Base-by-base conservation (phyloP, 805 yeast species). In the Candida caryicola region DNA sequence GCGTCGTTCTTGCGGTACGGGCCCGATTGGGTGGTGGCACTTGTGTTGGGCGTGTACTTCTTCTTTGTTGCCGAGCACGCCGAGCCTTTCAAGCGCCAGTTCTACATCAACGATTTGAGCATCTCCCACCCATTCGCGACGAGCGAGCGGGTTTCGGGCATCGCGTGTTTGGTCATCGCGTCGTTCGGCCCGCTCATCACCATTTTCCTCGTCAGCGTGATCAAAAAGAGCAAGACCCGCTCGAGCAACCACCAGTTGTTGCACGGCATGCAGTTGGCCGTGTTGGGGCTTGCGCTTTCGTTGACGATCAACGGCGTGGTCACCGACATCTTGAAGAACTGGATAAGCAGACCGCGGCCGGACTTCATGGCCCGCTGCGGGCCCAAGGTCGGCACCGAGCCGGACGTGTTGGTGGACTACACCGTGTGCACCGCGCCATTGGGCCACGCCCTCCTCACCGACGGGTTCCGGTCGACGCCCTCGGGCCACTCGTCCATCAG, bases 381-480 rank as follows among this genome's bases (percentile, higher is more conserved):
- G 28, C 64, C 66, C 30, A 45, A 31, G 31, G 27, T 47, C 4
- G 47, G 50, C 3, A 57, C 69, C 7, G 59, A 64, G 1, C 19
- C 41, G 1, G 46, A 56, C 31, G 37, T 12, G 18, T 55, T 54
- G 29, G 68, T 64, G 6, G 60, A 54, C 16, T 41, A 62, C 19
- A 49, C 52, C 12, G 62, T 61, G 3, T 66, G 73, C 41, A 53
- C 66, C 2, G 53, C 57, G 1, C 65, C 67, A 1, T 46, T 63
- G 30, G 66, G 69, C 4, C 39, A 44, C 13, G 41, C 46, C 41
- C 43, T 47, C 13, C 46, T 65, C 16, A 30, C 45, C 10, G 73
- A 66, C 40, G 73, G 73, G 4, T 51, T 65, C 60, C 61, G 64
- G 39, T 63, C 69, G 14, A 63, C 69, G 6, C 73, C 73, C 5